Base-by-base conservation (phyloP, 495 filamentous ascomycete genomes). In the Aspergillus taichungensis region DNA sequence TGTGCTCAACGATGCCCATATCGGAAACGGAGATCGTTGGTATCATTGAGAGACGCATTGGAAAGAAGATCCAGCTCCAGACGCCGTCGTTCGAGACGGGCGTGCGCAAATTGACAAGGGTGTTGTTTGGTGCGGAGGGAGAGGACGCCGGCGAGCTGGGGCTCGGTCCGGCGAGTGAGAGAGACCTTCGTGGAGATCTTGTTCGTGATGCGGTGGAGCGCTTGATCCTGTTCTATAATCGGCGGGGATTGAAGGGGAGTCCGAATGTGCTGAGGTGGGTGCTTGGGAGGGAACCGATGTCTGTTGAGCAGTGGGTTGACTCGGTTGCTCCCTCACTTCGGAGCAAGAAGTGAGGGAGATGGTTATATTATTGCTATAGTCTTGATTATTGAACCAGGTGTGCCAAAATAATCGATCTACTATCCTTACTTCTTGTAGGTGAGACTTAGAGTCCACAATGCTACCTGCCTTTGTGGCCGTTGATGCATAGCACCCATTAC, bases 251-350 rank as follows among this genome's bases (percentile, higher is more conserved):
- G 30, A 46, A 53, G n/a, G 65, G 62, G 13, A 67, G 49, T 45
- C 43, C 60, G 35, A 65, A 56, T 46, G 62, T 66, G 5, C 30
- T 64, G 47, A 43, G 47, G 46, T 66, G 60, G 62, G 14, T 67
- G 37, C 34, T 69, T 11, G 56, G 54, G 30, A 53, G 64, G 43
- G 48, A 63, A 40, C 50, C 60, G 3, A 52, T 43, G 12, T 38
- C 27, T 44, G 50, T 49, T 13, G 10, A 34, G 12, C 18, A 24
- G 18, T 24, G 18, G 18, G 18, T 24, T 24, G 18, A 24, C 4
- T 24, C 18, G 1, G 18, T 24, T 24, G 18, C 18, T 24, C 18
- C 18, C n/a, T n/a, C n/a, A n/a, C n/a, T n/a, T n/a, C n/a, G n/a
- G n/a, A n/a, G n/a, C n/a, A n/a, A n/a, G 18, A 4, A 2, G 1